These are phyloP conservation scores for Bipolaris sorokiniana DNA, from an alignment of 2,329 filamentous ascomycete species.

Conservation along the genomic window DNA sequence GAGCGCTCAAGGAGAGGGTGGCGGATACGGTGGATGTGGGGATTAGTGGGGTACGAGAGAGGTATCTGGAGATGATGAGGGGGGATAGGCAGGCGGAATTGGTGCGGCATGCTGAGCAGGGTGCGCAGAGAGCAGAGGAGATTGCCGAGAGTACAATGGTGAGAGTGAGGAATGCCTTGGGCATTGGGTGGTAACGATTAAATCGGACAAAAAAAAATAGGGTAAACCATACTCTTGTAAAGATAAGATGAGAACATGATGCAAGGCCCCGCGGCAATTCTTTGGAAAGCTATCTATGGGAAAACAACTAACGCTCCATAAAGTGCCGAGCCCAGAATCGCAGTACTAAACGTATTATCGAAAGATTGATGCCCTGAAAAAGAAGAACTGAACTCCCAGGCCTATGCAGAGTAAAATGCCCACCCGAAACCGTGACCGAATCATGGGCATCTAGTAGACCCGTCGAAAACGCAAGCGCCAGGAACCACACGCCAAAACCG, in stretches of 20 bases:
- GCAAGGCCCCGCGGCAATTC: neutral
- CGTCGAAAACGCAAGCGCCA: constrained; percentile 6
- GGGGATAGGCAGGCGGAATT: constrained; percentile 59
- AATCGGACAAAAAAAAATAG: neutral
- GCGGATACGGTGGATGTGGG: constrained; percentile 62
- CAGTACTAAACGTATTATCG: neutral
- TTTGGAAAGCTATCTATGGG: neutral
- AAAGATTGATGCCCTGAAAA: constrained; percentile 5
- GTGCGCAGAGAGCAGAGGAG: constrained; percentile 65
- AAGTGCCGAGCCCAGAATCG: neutral
- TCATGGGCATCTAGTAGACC: neutral
- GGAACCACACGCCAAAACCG: constrained; percentile 19
- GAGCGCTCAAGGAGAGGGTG: constrained; percentile 68
- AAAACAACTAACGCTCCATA: neutral
- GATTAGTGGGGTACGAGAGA: constrained; percentile 62
- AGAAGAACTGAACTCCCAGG: constrained; percentile 6
- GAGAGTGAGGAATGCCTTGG: constrained; percentile 28
- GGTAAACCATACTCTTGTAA: no score
- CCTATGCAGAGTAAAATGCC: constrained; percentile 28
- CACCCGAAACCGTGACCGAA: constrained; percentile 9
- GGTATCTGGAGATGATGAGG: constrained; percentile 61
- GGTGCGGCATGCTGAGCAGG: constrained; percentile 63
- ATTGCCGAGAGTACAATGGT: constrained; percentile 63
- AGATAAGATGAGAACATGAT: neutral
- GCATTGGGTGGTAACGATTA: constrained; percentile 10